Evolutionary conservation across 805 yeast species (phyloP), one percentile per base, ranked within the genome.

Genomic region (Spathaspora girioi): DNA sequence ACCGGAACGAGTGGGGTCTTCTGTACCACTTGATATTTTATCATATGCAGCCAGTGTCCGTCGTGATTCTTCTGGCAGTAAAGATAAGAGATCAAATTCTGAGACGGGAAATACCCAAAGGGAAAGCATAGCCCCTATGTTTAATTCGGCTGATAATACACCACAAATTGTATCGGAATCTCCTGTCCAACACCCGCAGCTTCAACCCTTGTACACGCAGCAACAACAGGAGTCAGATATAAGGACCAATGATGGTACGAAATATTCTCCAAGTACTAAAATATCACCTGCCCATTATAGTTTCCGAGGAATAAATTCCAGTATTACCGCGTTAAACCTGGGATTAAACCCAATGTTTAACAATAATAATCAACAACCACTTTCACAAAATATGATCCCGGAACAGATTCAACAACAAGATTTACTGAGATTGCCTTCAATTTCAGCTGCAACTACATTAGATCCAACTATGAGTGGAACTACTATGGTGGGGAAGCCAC

Each of bases 11-110:
- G 44, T 18, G 2, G 20, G 41, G 23, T 35, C 38, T 17, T 35
- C 51, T 26, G 62, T 69, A 5, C 69, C 78, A 6, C 54, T 75
- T 41, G 77, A 74, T 50, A 62, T 73, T 10, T 58, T 70, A 29
- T 68, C 77, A 2, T 66, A 74, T 38, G 81, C 80, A 2, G 75
- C 79, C 1, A 56, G 71, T 26, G 66, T 64, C 29, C 62, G 69
- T 45, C 65, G 64, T 26, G 66, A 55, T 19, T 31, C 46, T 29
- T 35, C 40, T 7, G 14, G 14, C 14, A 20, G 40, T 35, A 20
- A 19, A 20, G 38, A 59, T 38, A 60, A 55, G 48, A 49, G 42
- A 40, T 12, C 42, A 23, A 46, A 29, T 38, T 46, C 48, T 26
- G 46, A 46, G 9, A 14, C 40, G 9, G 20, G 32, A 23, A 20